Conservation (phyloP, 2,329 filamentous ascomycete genomes). For the Aspergillus hiratsukae region DNA sequence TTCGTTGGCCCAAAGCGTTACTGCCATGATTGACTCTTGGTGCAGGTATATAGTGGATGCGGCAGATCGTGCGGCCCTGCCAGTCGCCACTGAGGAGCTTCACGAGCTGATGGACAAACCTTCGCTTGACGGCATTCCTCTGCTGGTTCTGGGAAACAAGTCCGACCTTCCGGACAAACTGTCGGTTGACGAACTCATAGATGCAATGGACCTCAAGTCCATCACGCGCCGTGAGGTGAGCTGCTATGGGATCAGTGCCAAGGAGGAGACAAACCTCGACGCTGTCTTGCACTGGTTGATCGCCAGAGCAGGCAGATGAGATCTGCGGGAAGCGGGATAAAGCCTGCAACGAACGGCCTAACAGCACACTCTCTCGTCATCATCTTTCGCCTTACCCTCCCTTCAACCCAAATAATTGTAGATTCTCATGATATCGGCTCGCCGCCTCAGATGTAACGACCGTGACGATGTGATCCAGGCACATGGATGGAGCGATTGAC, state of each 20-base stretch:
- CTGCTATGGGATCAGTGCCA: constrained; percentile 97
- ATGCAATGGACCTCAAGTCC: constrained; percentile 80
- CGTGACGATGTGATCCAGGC: constrained; percentile 41
- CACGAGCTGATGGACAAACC: constrained; percentile 82
- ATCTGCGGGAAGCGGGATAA: not conserved
- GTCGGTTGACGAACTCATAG: constrained; percentile 92
- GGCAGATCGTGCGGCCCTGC: constrained; percentile 74
- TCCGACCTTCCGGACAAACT: constrained; percentile 89
- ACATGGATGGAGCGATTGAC: constrained; percentile 4
- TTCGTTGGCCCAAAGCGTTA: not conserved
- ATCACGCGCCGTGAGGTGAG: constrained; percentile 92
- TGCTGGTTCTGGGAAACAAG: constrained; percentile 95
- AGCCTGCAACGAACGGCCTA: not conserved
- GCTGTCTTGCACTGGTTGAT: constrained; percentile 96
- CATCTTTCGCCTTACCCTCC: constrained; percentile 8
- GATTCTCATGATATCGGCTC: constrained; percentile 24
- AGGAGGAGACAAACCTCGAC: constrained; percentile 97
- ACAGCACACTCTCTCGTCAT: constrained; percentile 5
- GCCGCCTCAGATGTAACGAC: constrained; percentile 46
- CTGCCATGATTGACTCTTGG: constrained; percentile 8
- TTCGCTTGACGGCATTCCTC: constrained; percentile 79
- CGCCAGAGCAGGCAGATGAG: constrained; percentile 73
- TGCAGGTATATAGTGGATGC: constrained; percentile 90
- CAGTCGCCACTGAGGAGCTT: constrained; percentile 85
- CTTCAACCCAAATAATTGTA: constrained; percentile 9